A percentile compares a stretch with the other conserved stretches of the same genome.
These are phyloP conservation scores for Marasmius tenuissimus DNA, from an alignment of 1,284 basidiomycete genomes.

Conservation along the genomic window DNA sequence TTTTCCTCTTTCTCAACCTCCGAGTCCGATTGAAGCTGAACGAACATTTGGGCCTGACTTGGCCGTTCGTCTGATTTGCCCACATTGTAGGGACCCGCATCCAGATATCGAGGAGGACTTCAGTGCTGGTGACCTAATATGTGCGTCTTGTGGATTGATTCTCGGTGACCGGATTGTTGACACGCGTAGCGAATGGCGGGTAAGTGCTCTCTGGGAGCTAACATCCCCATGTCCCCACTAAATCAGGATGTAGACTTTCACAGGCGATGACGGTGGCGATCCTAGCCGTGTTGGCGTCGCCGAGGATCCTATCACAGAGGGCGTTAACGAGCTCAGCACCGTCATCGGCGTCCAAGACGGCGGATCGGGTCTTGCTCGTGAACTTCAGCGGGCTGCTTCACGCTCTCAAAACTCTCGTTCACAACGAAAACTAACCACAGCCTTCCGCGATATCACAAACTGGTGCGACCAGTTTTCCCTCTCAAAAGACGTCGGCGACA, in stretches of 20 bases:
- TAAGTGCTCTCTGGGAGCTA: constrained; percentile 43
- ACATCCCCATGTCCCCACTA: constrained; percentile 17
- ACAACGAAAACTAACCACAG: constrained; percentile 83
- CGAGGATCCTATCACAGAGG: constrained; percentile 90
- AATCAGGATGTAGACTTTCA: constrained; percentile 78
- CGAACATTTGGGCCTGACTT: constrained; percentile 71
- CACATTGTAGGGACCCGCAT: constrained; percentile 90
- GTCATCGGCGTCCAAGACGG: constrained; percentile 95
- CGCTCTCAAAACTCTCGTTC: constrained; percentile 76
- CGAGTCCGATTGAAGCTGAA: constrained; percentile 5
- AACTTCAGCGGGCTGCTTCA: constrained; percentile 88
- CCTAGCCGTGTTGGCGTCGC: constrained; percentile 99
- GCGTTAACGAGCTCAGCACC: constrained; percentile 92
- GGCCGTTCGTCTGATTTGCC: constrained; percentile 90
- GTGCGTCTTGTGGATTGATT: constrained; percentile 94
- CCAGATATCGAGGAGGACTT: constrained; percentile 97
- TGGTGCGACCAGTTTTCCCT: constrained; percentile 97
- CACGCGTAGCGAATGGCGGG: constrained; percentile 96
- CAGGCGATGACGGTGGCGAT: constrained; percentile 98
- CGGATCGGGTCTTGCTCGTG: constrained; percentile 88
- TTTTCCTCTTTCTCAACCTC: constrained; percentile 14
- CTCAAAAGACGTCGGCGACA: constrained; percentile 92
- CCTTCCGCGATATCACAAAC: constrained; percentile 88
- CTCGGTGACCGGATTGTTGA: constrained; percentile 97
- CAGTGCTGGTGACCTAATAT: constrained; percentile 96